Conservation (phyloP, 768 basidiomycete genomes). For the Suillus paluster region DNA sequence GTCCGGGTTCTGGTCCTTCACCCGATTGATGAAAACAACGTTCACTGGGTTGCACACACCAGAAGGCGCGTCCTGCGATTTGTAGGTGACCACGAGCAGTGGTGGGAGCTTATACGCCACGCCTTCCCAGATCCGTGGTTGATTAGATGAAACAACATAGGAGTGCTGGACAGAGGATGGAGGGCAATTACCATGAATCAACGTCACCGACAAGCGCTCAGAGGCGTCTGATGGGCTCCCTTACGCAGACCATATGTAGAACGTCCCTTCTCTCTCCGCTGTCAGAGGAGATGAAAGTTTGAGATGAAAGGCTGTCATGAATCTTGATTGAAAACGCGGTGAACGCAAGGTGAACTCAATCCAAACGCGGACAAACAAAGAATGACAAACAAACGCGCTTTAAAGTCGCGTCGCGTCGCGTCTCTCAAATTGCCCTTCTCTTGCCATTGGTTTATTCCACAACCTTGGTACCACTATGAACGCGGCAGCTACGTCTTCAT, state of each 20-base stretch:
- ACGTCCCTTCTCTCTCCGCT: not conserved
- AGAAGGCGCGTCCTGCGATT: too few species aligned
- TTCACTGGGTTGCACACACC: too few species aligned
- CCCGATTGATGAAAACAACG: too few species aligned
- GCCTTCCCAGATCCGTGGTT: not conserved
- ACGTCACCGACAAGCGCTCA: not conserved
- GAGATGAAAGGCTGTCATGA: too few species aligned
- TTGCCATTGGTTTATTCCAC: not conserved
- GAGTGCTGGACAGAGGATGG: not conserved
- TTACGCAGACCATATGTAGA: not conserved
- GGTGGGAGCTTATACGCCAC: not conserved
- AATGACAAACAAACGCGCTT: slow-evolving; percentile 9
- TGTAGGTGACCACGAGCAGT: not conserved
- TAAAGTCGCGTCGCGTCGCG: slow-evolving; percentile 13
- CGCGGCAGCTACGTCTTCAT: not conserved
- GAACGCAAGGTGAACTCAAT: too few species aligned
- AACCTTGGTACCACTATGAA: not conserved
- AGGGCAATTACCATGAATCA: not conserved
- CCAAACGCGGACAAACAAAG: slow-evolving; percentile 3
- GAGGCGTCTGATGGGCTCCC: not conserved
- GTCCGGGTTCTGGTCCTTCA: too few species aligned
- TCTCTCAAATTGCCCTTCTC: not conserved
- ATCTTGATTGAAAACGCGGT: too few species aligned
- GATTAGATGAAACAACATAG: not conserved
- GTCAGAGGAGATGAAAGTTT: not conserved